phyloP scores from a whole-genome alignment of 1,284 basidiomycete genomes.

The Sutorius eximius region DNA sequence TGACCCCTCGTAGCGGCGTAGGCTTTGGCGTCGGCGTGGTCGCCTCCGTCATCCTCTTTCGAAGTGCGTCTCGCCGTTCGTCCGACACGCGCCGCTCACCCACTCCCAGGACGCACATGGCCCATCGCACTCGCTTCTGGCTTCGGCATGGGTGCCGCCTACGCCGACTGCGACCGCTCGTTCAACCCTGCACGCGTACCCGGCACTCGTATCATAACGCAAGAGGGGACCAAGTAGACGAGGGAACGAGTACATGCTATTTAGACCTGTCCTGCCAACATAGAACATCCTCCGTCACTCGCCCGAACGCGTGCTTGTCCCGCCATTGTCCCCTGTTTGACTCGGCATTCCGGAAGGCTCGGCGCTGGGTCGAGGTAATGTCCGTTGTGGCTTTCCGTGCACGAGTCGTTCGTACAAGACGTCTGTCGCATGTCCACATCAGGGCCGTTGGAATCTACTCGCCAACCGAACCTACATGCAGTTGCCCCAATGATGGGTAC shows the following conservation, averaged over 20 bases:
- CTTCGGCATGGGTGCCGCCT: slow-evolving; percentile 85
- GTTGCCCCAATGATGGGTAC: slow-evolving; percentile 63
- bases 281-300: slow-evolving; percentile 12
- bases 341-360: neutral
- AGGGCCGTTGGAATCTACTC: slow-evolving; percentile 13
- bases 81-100: slow-evolving; percentile 7
- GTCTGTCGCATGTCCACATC: slow-evolving; percentile 38
- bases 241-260: slow-evolving; percentile 13
- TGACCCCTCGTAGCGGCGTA: slow-evolving; percentile 68
- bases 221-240: slow-evolving; percentile 28
- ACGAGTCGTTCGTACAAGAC: slow-evolving; percentile 66
- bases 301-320: slow-evolving; percentile 7
- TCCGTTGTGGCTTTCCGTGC: slow-evolving; percentile 58
- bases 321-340: slow-evolving; percentile 22
- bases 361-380: slow-evolving; percentile 25
- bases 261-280: slow-evolving; percentile 13
- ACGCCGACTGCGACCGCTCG: slow-evolving; percentile 94
- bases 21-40: slow-evolving; percentile 95
- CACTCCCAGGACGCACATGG: slow-evolving; percentile 84
- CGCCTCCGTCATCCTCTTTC: slow-evolving; percentile 92
- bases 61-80: slow-evolving; percentile 63
- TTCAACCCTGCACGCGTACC: slow-evolving; percentile 95
- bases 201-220: slow-evolving; percentile 76
- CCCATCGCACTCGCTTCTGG: slow-evolving; percentile 93
- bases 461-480: slow-evolving; percentile 38